Evolutionary conservation across 306 rosid species (phyloP).

Genomic region (Vicia villosa): DNA sequence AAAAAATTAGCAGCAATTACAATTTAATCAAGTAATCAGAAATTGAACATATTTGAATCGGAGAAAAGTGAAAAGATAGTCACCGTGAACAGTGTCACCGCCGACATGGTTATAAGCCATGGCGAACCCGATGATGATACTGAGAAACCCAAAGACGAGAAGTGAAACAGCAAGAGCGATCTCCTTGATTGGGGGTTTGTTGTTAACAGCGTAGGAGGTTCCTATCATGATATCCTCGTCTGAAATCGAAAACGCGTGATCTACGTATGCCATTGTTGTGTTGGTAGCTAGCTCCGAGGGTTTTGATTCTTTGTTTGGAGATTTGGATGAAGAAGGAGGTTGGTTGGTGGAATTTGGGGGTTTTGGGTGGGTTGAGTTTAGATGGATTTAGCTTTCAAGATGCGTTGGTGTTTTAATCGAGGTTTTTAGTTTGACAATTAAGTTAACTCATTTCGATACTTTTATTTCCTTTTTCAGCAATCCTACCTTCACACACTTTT

Average conservation of each 20-base stretch:
- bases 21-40: slow-evolving; percentile 7
- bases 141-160: slow-evolving; percentile 77
- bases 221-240: slow-evolving; percentile 96
- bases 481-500: no score
- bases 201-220: slow-evolving; percentile 73
- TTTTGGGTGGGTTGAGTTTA: not conserved
- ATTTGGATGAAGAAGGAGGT: not conserved
- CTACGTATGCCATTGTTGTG: slow-evolving; percentile 76
- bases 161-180: slow-evolving; percentile 92
- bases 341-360: not conserved
- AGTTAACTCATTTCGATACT: no score
- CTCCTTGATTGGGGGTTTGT: slow-evolving; percentile 88
- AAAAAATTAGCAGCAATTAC: not conserved
- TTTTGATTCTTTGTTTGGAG: not conserved
- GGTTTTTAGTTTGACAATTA: not conserved
- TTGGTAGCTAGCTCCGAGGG: not conserved
- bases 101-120: slow-evolving; percentile 90
- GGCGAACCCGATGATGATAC: slow-evolving; percentile 71
- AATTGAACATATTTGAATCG: not conserved
- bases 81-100: slow-evolving; percentile 96
- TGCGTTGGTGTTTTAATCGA: not conserved
- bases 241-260: slow-evolving; percentile 92
- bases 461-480: no score
- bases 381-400: not conserved
- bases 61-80: not conserved